phyloP scores from a whole-genome alignment of 805 yeast species.

The Candida sanyiensis region DNA sequence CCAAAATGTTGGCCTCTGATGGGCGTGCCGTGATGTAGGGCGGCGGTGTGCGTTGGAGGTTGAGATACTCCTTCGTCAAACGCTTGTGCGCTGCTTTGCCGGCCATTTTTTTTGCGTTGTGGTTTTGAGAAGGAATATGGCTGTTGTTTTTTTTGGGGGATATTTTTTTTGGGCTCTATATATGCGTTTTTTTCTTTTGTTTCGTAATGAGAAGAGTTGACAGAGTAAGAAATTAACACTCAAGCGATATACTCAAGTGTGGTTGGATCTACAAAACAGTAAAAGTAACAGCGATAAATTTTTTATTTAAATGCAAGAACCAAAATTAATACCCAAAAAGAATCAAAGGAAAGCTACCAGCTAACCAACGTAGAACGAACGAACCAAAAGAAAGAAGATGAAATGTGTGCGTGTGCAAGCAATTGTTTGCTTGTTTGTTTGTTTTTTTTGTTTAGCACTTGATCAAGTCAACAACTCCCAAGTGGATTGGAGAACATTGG shows the following conservation, averaged over 20 bases:
- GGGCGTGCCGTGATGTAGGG: slow-evolving; percentile 83
- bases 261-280: not conserved
- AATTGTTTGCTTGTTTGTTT: not conserved
- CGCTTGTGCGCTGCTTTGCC: slow-evolving; percentile 37
- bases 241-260: too few species aligned
- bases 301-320: not conserved
- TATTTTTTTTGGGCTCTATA: too few species aligned
- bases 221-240: too few species aligned
- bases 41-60: slow-evolving; percentile 69
- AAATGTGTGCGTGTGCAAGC: not conserved
- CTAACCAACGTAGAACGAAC: slow-evolving; percentile 4
- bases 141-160: too few species aligned
- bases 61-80: slow-evolving; percentile 74
- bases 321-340: slow-evolving; percentile 1
- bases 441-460: slow-evolving; percentile 40
- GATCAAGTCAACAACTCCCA: slow-evolving; percentile 53
- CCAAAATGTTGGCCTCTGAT: slow-evolving; percentile 73
- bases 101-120: slow-evolving; percentile 30
- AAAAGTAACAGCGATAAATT: not conserved
- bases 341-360: slow-evolving; percentile 1
- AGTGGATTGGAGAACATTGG: slow-evolving; percentile 59
- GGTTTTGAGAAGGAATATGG: too few species aligned
- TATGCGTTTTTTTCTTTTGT: too few species aligned
- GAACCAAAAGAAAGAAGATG: slow-evolving; percentile 5
- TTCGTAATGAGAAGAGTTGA: too few species aligned